Evolutionary conservation across 306 rosid species (phyloP).

Genomic region (Cucurbita argyrosperma): DNA sequence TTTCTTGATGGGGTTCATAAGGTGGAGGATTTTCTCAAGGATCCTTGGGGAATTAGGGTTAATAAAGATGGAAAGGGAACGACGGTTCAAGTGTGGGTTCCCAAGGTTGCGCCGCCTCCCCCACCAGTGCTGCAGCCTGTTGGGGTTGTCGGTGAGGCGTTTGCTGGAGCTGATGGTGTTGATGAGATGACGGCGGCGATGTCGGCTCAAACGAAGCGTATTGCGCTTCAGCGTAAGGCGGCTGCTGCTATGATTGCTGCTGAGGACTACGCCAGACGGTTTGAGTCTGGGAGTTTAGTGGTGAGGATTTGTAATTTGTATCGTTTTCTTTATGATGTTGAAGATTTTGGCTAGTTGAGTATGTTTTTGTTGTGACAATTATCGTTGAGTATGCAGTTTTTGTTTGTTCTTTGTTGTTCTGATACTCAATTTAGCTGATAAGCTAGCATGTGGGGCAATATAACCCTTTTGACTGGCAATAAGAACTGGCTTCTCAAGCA

Average conservation of each 20-base stretch:
- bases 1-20: constrained; percentile 34
- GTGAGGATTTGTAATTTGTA: constrained; percentile 17
- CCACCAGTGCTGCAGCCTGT: constrained; percentile 22
- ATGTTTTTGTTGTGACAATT: neutral
- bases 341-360: neutral
- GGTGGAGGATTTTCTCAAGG: constrained; percentile 38
- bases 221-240: constrained; percentile 69
- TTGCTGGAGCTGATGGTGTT: constrained; percentile 17
- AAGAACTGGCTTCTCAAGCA: neutral
- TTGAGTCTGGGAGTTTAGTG: constrained; percentile 63
- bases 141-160: constrained; percentile 14
- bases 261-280: constrained; percentile 75
- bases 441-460: neutral
- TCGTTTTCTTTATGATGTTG: neutral
- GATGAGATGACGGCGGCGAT: constrained; percentile 46
- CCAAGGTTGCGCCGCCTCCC: constrained; percentile 63
- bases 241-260: constrained; percentile 97
- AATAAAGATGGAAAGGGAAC: constrained; percentile 4
- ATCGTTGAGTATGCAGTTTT: neutral
- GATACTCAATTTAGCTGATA: neutral
- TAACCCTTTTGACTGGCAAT: neutral
- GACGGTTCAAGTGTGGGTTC: constrained; percentile 54
- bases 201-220: constrained; percentile 71
- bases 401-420: neutral
- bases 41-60: constrained; percentile 41